Percentiles rank a stretch among this genome's conserved stretches.
Conservation (phyloP, 2,329 filamentous ascomycete species). For the Thielaviopsis populi region DNA sequence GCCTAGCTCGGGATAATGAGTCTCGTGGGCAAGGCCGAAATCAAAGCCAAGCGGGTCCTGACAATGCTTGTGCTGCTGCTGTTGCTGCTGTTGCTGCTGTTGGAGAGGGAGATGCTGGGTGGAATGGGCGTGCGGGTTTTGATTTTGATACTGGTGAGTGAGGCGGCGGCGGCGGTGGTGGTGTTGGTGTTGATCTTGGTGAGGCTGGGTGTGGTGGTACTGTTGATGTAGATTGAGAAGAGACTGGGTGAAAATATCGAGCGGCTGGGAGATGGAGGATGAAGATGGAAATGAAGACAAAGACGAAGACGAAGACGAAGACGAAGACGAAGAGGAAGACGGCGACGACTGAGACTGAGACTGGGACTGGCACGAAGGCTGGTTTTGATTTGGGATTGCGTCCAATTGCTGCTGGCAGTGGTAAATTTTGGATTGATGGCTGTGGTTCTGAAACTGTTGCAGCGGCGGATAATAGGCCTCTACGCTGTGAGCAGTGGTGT, state of each 20-base stretch:
- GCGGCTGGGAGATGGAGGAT: background rate
- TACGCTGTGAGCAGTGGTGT: background rate
- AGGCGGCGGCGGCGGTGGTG: conserved; percentile 18
- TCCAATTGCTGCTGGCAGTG: background rate
- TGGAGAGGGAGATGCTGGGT: conserved; percentile 10
- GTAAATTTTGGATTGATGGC: background rate
- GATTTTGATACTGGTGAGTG: conserved; percentile 16
- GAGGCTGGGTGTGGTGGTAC: conserved; percentile 13
- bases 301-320: background rate
- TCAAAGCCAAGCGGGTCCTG: background rate
- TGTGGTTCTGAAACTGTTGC: background rate
- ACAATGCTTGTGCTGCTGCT: conserved; percentile 14
- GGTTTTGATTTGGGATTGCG: background rate
- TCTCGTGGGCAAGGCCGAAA: background rate
- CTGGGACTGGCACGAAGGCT: background rate
- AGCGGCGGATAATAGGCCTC: background rate
- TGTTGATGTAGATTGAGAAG: background rate
- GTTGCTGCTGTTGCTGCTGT: conserved; percentile 18
- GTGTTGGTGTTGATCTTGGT: background rate
- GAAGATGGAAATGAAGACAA: background rate
- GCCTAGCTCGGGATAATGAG: conserved; percentile 2
- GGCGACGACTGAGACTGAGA: background rate
- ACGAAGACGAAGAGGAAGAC: too few relatives aligned
- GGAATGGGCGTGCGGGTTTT: conserved; percentile 14
- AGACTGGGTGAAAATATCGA: background rate